Percentiles rank a stretch among this genome's conserved stretches.
Evolutionary conservation across 257 asterid genomes (phyloP).

Genomic region (Apocynum venetum): DNA sequence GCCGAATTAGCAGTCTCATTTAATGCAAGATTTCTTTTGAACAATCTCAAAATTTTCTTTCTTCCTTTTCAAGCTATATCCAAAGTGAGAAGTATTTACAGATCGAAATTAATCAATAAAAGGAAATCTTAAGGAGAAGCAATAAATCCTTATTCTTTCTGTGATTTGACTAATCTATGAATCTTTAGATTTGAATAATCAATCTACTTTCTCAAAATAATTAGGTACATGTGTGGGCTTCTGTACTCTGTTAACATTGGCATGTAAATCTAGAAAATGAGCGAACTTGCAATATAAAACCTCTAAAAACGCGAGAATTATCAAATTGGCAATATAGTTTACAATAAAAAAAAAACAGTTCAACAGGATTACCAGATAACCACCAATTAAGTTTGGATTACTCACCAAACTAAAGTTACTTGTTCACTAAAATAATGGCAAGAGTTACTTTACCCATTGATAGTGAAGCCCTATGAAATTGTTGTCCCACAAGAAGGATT

Average conservation of each 20-base stretch:
- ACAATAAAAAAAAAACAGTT: background rate
- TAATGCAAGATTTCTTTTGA: too few species aligned
- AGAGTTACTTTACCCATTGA: background rate
- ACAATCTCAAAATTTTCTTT: background rate
- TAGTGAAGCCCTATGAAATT: background rate
- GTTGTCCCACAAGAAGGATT: constrained; percentile 4
- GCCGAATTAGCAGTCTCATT: too few species aligned
- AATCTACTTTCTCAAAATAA: background rate
- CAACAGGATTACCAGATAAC: background rate
- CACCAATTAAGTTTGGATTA: background rate
- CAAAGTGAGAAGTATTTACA: background rate
- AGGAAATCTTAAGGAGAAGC: background rate
- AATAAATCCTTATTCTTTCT: background rate
- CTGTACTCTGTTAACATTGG: constrained; percentile 10
- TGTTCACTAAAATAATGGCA: background rate
- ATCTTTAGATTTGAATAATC: background rate
- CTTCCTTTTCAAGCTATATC: background rate
- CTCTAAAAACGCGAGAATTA: background rate
- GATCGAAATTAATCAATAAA: background rate
- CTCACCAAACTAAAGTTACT: background rate
- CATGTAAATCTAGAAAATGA: constrained; percentile 1
- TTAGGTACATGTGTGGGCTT: background rate
- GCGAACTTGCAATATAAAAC: background rate
- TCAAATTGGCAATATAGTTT: background rate
- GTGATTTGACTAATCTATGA: background rate